Percentiles rank a stretch among this genome's conserved stretches.
These are phyloP conservation scores for Saksenaea vasiformis DNA, from an alignment of 371 early-diverging fungal species.

Conservation along the genomic window DNA sequence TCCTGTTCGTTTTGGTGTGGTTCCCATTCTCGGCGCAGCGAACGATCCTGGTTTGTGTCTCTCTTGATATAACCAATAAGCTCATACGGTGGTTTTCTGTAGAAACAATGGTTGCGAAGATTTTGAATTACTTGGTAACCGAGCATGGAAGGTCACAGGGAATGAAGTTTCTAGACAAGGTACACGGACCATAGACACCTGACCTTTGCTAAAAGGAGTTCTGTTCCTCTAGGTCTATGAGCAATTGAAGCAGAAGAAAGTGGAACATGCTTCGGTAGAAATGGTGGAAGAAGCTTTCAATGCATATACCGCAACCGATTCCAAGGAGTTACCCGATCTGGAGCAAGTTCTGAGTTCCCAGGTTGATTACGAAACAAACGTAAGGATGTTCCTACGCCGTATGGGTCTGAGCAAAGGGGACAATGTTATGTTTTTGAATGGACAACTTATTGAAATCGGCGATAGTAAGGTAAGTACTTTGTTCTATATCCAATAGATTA, in stretches of 20 bases:
- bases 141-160: slow-evolving; percentile 26
- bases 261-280: neutral
- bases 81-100: neutral
- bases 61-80: neutral
- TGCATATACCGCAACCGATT: neutral
- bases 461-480: slow-evolving; percentile 39
- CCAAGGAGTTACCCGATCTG: slow-evolving; percentile 17
- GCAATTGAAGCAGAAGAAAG: neutral
- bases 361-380: slow-evolving; percentile 21
- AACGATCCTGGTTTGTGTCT: slow-evolving; percentile 25
- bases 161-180: slow-evolving; percentile 45
- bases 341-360: slow-evolving; percentile 31
- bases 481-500: neutral
- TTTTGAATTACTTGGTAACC: slow-evolving; percentile 40
- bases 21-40: slow-evolving; percentile 58
- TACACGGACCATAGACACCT: neutral
- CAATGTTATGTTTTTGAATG: slow-evolving; percentile 75
- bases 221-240: neutral
- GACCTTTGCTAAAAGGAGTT: neutral
- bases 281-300: slow-evolving; percentile 8
- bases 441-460: slow-evolving; percentile 64
- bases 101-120: slow-evolving; percentile 49
- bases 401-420: slow-evolving; percentile 39
- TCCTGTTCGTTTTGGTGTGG: slow-evolving; percentile 84
- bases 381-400: slow-evolving; percentile 29